Base-by-base conservation (phyloP, 805 yeast species). In the Yarrowia phangngaensis region DNA sequence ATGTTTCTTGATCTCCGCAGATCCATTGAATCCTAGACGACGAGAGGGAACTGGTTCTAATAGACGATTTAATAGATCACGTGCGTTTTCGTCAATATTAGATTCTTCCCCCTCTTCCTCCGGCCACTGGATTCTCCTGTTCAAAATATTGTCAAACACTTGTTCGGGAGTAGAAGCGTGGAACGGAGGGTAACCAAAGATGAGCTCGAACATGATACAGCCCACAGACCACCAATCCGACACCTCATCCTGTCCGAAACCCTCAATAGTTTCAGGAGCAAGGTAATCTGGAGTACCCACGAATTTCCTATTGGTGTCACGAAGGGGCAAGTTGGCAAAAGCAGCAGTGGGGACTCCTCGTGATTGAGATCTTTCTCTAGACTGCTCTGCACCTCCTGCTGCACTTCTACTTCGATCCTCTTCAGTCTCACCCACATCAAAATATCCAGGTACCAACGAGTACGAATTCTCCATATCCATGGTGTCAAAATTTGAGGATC, bases 221-320 rank as follows among this genome's bases (percentile, higher is more conserved):
- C 99, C 99, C 24, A 90, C 76, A 2, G 97, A 86, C 99, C 99
- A 92, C 98, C 98, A 89, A 67, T 89, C 97, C n/a, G 90, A 80
- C 54, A 80, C 76, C 54, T 79, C 88, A 53, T 80, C 84, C 62
- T 90, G 96, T 0, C 84, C 82, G 1, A 74, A 71, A 29, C 97
- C 97, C 31, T 75, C 70, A 53, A 92, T 87, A 0, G 96, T 89
- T 62, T 92, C 99, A 0, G 99, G 99, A 0, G 99, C 95, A 29
- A 94, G 73, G 64, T 92, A 92, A 63, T 92, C 98, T 0, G 99
- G 99, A 0, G 99, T 92, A 0, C 99, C 99, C 23, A 88, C 95
- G 58, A 90, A 89, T 53, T 74, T 76, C 46, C 75, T 77, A 1
- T 74, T 71, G 3, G 72, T 63, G 51, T 74, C 75, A 17, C 73